Base-by-base conservation (phyloP, 1,284 basidiomycete genomes). In the Mycena citricolor region DNA sequence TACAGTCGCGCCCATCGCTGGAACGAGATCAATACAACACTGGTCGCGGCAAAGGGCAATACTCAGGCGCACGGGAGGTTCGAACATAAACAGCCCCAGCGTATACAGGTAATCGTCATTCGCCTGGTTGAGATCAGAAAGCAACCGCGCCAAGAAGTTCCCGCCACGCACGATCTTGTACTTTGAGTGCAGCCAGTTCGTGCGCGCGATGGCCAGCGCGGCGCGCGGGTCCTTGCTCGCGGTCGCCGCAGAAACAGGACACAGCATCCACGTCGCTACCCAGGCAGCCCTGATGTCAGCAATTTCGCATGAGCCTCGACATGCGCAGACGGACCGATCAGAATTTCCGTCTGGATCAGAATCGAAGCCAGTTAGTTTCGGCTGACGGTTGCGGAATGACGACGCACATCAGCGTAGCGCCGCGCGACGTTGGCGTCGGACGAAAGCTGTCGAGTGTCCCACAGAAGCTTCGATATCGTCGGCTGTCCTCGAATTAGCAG, bases 141-240 rank as follows among this genome's bases (percentile, higher is more conserved):
- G 19, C 17, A 33, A 16, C 21, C 37, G 34, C 12, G 31, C 14
- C 8, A 22, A 23, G 31, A 41, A 32, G 19, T 31, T 17, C 22
- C 6, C 39, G 16, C 32, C 11, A 53, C 66, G 24, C 52, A 73
- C 71, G 30, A 74, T 72, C 12, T 61, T 61, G 49, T 72, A 71
- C 20, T 63, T 61, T 1, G 63, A 61, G 62, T 76, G 73, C 8
- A 76, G 49, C 61, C 66, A 74, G 44, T 74, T 76, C 4, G 63
- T 59, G 13, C 73, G 61, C 1, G 73, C 70, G 2, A 75, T 50
- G 4, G 72, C 69, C 32, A 76, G 65, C 52, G 62, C 67, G 2
- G 65, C 66, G 11, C 73, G 59, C 10, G 71, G 67, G 45, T 74
- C 39, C 13, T 21, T 31, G 5, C 47, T 47, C 29, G 59, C 51